A percentile compares a stretch with the other conserved stretches of the same genome.
Conservation (phyloP, 1,284 basidiomycete species). For the Cystobasidium slooffiae region DNA sequence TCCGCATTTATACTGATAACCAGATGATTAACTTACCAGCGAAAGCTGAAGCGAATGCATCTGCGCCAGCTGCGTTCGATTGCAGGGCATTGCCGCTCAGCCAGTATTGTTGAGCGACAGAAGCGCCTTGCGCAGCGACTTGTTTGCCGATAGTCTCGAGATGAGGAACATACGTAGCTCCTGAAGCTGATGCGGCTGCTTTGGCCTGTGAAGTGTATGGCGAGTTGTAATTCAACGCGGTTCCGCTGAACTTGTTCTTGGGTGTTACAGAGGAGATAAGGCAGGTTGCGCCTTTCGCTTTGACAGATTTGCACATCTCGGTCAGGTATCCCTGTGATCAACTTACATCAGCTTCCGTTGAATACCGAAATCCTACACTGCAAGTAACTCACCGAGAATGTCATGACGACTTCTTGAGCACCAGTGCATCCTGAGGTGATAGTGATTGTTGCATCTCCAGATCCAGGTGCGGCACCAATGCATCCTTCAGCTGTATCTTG, state of each 20-base stretch:
- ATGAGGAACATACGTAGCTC: conserved; percentile 34
- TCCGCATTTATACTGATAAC: neutral
- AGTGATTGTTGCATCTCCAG: conserved; percentile 10
- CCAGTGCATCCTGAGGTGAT: conserved; percentile 39
- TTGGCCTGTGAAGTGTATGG: conserved; percentile 17
- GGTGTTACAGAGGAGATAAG: conserved; percentile 32
- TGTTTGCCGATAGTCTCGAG: conserved; percentile 29
- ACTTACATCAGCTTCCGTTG: neutral
- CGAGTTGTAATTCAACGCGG: conserved; percentile 19
- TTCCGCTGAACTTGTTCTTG: conserved; percentile 42
- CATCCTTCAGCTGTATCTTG: conserved; percentile 39
- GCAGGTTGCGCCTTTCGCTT: conserved; percentile 39
- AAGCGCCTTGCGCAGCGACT: conserved; percentile 3
- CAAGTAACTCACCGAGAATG: conserved; percentile 16
- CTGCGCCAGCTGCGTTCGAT: conserved; percentile 37
- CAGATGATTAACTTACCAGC: conserved; percentile 12
- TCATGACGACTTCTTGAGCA: conserved; percentile 24
- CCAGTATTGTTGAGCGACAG: conserved; percentile 33
- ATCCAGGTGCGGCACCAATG: conserved; percentile 20
- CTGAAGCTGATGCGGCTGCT: conserved; percentile 31
- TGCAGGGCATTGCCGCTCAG: conserved; percentile 21
- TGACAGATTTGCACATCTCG: conserved; percentile 36
- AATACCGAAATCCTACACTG: neutral
- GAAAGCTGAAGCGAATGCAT: conserved; percentile 35
- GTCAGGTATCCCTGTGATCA: conserved; percentile 26